These are phyloP conservation scores for Kitagawia praeruptora DNA, from an alignment of 129 eudicot species.

Conservation along the genomic window DNA sequence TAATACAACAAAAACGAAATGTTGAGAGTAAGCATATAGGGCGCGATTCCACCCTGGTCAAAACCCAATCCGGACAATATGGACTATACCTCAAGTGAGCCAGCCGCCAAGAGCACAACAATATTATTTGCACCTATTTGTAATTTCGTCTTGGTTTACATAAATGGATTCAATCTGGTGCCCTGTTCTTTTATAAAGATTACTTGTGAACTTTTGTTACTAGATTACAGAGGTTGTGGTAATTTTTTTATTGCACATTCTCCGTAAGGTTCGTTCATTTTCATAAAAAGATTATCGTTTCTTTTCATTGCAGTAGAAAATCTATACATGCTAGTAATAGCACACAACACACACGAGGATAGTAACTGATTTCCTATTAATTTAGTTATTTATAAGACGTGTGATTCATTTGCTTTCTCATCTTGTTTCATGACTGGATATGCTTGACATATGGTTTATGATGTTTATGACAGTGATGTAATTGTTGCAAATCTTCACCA, in stretches of 20 bases:
- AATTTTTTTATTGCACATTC: background rate
- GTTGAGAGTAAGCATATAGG: background rate
- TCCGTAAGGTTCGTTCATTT: background rate
- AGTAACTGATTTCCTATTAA: background rate
- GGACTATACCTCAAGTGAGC: background rate
- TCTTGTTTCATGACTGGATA: background rate
- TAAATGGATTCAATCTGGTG: background rate
- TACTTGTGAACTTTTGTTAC: background rate
- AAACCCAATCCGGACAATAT: too few species aligned
- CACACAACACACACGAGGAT: background rate
- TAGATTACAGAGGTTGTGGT: background rate
- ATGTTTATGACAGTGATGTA: background rate
- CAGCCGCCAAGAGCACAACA: background rate
- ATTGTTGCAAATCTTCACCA: background rate
- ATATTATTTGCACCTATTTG: background rate
- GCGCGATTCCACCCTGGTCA: background rate
- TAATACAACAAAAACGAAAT: too few species aligned
- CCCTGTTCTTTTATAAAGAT: background rate
- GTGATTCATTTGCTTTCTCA: background rate
- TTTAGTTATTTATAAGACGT: background rate
- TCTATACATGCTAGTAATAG: background rate
- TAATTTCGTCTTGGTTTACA: background rate
- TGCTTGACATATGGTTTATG: background rate
- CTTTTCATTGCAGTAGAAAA: background rate
- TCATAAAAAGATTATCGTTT: background rate